Base-by-base conservation (phyloP, 2,329 filamentous ascomycete species). In the Thermochaetoides dissita region DNA sequence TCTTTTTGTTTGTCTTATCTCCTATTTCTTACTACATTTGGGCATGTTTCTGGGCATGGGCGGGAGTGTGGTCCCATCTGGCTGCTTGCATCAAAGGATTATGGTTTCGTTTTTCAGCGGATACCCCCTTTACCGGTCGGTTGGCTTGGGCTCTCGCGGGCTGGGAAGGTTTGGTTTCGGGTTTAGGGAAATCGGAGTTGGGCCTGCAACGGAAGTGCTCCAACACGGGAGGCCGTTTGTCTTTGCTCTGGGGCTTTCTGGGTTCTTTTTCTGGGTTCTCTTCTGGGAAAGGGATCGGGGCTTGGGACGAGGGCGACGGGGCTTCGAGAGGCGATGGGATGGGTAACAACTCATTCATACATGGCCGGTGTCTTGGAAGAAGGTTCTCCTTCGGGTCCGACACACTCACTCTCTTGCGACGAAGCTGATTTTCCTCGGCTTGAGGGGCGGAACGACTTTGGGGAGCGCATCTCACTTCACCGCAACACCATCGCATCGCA, bases 121-220 rank as follows among this genome's bases (percentile, higher is more conserved):
- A 53, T 51, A 53, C 47, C 49, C 47, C 47, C 48, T 28, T 39
- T 41, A 28, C 36, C 37, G 40, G 17, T 24, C 39, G 39, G 43
- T 45, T 39, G 36, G 43, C 46, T 48, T 35, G 43, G 12, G 36
- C 38, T 31, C 43, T 46, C 17, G 17, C 38, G 32, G 33, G 44
- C 30, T 24, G 8, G 38, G 33, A 35, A 8, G 11, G 35, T 33
- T 40, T 30, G 35, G 30, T 24, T 24, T 24, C 17, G 17, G 17
- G 17, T 24, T 24, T 24, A 24, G 17, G 17, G 17, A 24, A 24
- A 24, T 5, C 7, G 38, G 37, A 30, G 35, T 43, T 38, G 35
- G 38, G 38, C 7, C 6, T 43, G 24, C 10, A 30, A 28, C 11
- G 34, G 34, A 29, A 11, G 32, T 24, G 38, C 36, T 38, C 34